Conservation (phyloP, 2,329 filamentous ascomycete genomes). For the Pestalotiopsis fici region DNA sequence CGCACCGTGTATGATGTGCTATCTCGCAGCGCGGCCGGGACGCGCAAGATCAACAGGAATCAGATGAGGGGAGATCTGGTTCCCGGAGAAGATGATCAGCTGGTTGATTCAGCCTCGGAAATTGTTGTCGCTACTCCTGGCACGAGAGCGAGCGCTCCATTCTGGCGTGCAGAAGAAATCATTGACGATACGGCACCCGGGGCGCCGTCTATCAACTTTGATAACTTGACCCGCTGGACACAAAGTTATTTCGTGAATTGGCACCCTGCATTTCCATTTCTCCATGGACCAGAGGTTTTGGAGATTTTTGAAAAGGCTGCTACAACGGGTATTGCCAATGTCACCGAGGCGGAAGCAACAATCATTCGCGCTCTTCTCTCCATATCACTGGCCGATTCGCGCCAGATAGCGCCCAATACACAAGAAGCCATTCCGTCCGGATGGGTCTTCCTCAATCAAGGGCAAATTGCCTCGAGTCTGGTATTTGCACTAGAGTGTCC, state of each 20-base stretch:
- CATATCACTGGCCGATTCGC: constrained; percentile 53
- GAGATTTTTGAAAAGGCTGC: constrained; percentile 44
- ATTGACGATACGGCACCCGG: constrained; percentile 8
- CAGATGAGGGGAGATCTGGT: constrained; percentile 43
- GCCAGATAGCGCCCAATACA: constrained; percentile 35
- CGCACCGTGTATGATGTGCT: constrained; percentile 54
- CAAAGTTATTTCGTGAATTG: constrained; percentile 57
- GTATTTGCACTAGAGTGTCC: constrained; percentile 46
- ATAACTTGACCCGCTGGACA: constrained; percentile 50
- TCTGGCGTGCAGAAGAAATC: constrained; percentile 39
- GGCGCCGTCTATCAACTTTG: constrained; percentile 36
- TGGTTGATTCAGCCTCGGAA: constrained; percentile 25
- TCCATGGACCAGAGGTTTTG: constrained; percentile 54
- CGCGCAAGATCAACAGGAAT: constrained; percentile 22
- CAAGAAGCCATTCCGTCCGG: constrained; percentile 36
- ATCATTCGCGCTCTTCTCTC: constrained; percentile 52
- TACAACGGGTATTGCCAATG: constrained; percentile 25
- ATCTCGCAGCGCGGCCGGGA: constrained; percentile 25
- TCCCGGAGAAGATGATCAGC: constrained; percentile 58
- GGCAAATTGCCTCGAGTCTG: constrained; percentile 50
- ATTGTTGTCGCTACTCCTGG: constrained; percentile 12
- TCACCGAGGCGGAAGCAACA: constrained; percentile 36
- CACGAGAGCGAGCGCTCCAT: constrained; percentile 20
- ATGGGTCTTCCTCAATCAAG: constrained; percentile 48
- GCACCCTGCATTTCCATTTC: constrained; percentile 58